Base-by-base conservation (phyloP, 345 rosid genomes). In the Salix koriyanagi region DNA sequence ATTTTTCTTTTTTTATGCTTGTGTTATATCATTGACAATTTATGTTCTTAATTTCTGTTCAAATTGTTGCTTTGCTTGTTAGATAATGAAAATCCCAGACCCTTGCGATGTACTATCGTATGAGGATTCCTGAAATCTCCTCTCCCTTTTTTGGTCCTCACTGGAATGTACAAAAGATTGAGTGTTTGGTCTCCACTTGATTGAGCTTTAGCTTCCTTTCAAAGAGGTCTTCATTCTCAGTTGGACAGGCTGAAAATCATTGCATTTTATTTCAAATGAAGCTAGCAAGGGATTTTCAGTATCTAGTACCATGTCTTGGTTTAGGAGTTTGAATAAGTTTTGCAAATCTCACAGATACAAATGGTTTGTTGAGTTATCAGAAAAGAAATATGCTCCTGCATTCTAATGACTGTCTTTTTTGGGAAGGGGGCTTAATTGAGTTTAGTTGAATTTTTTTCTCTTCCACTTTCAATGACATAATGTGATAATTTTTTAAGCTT, bases 1-100 rank as follows among this genome's bases (percentile, higher is more conserved):
- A 67, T 80, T 83, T 62, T 42, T 23, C 60, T 61, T 77, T 46
- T 74, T 15, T 77, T 68, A 46, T 46, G 50, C 50, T 3, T 46
- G 16, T 12, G 64, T 16, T 21, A 18, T 58, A 18, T 23, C 30
- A 25, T 2, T n/a, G 15, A 7, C 23, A 26, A 26, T 12, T 25
- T 14, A 46, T 13, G 50, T 46, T 46, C 10, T 60, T 28, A 60
- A 25, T n/a, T 60, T 4, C 25, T 1, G 65, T 60, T 60, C 65
- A 21, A 21, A n/a, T 60, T 60, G 23, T 60, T 60, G 23, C 44
- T 25, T n/a, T 60, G 23, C 23, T 60, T 30, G 6, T 62, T 21
- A 28, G 66, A 62, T 26, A 26, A 8, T 62, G 66, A 62, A 62
- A 62, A 62, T 23, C 36, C 50, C 1, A 13, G 50, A 46, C 18